Conservation (phyloP, 129 eudicot species). For the Pseudognaphalium luteoalbum region DNA sequence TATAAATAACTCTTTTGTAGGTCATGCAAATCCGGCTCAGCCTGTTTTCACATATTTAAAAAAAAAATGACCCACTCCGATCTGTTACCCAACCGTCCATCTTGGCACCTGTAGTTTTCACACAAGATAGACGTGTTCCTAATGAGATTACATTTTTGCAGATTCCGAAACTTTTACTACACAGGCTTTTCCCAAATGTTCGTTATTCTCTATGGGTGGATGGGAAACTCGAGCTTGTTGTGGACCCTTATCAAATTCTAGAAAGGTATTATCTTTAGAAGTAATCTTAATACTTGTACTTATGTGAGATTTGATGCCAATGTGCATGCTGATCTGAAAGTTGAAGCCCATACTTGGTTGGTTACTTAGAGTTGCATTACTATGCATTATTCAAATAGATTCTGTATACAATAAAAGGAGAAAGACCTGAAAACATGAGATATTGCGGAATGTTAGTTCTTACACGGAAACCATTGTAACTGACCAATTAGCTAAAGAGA, state of each 20-base stretch:
- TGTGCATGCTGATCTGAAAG: background rate
- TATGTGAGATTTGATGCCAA: background rate
- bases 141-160: slow-evolving; percentile 28
- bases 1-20: background rate
- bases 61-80: background rate
- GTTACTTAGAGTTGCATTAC: background rate
- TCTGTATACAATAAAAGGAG: too few species aligned
- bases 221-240: slow-evolving; percentile 97
- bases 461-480: too few species aligned
- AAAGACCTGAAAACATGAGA: too few species aligned
- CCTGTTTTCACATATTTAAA: background rate
- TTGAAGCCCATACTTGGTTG: background rate
- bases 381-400: too few species aligned
- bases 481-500: background rate
- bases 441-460: too few species aligned
- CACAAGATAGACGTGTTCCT: background rate
- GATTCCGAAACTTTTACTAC: slow-evolving; percentile 93
- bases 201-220: slow-evolving; percentile 95
- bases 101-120: slow-evolving; percentile 5
- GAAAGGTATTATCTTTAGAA: slow-evolving; percentile 62
- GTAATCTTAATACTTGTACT: background rate
- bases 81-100: background rate
- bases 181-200: slow-evolving; percentile 85
- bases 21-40: background rate
- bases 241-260: slow-evolving; percentile 89